Evolutionary conservation across 768 basidiomycete species (phyloP).

Genomic region (Tricholoma saponaceum): DNA sequence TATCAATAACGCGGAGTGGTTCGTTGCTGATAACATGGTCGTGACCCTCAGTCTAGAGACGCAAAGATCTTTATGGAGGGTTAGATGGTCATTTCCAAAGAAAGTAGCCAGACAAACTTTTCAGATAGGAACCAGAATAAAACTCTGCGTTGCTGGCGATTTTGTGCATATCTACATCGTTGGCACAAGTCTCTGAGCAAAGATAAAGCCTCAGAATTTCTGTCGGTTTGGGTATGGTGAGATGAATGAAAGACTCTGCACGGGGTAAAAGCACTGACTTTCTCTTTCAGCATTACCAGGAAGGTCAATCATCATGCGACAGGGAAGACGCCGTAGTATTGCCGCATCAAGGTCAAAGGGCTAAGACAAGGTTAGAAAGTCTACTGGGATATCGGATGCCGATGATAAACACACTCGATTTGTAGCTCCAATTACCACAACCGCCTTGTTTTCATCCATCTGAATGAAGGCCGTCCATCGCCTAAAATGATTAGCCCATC

Average conservation of each 20-base stretch:
- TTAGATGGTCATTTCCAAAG: not conserved
- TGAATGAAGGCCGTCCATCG: constrained; percentile 17
- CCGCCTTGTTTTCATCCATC: constrained; percentile 12
- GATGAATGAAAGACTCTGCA: not conserved
- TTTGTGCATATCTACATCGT: not conserved
- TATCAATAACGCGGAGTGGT: not conserved
- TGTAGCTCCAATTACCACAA: constrained; percentile 16
- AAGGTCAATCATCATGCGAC: constrained; percentile 7
- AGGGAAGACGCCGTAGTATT: constrained; percentile 11
- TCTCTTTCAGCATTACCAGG: constrained; percentile 3
- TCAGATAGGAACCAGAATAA: not conserved
- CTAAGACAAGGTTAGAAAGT: not conserved
- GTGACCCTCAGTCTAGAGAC: not conserved
- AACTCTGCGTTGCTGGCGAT: not conserved
- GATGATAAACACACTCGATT: constrained; percentile 14
- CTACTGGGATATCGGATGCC: not conserved
- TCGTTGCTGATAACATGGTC: not conserved
- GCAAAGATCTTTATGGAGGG: not conserved
- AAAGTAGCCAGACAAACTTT: not conserved
- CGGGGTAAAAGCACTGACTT: not conserved
- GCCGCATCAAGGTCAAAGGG: constrained; percentile 15
- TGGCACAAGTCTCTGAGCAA: not conserved
- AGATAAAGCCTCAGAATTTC: not conserved
- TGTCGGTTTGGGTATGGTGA: not conserved
- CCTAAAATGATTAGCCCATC: constrained; percentile 5